Evolutionary conservation across 768 basidiomycete species (phyloP).

Genomic region (Russula lepida): DNA sequence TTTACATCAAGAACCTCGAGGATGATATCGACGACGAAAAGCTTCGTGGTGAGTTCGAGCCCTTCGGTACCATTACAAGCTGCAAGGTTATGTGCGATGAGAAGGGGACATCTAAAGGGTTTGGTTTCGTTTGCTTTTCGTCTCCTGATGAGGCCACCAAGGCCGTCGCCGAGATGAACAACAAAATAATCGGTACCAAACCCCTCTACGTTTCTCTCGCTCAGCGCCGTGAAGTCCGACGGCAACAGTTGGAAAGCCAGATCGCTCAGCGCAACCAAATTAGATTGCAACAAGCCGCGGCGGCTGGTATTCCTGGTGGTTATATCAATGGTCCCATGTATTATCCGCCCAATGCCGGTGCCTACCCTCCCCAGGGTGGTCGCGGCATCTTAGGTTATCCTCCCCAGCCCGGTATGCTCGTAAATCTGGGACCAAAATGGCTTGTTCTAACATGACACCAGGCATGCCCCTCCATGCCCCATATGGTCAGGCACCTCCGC

Average conservation of each 20-base stretch:
- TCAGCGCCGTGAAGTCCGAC: slow-evolving; percentile 94
- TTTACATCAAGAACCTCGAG: slow-evolving; percentile 99
- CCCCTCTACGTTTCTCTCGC: slow-evolving; percentile 98
- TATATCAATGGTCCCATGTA: slow-evolving; percentile 84
- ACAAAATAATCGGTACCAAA: slow-evolving; percentile 98
- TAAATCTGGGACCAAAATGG: not conserved
- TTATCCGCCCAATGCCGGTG: slow-evolving; percentile 69
- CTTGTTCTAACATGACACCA: slow-evolving; percentile 48
- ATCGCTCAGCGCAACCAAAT: slow-evolving; percentile 97
- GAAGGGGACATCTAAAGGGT: slow-evolving; percentile 86
- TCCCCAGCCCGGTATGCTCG: slow-evolving; percentile 67
- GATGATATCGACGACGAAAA: slow-evolving; percentile 98
- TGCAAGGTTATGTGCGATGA: slow-evolving; percentile 99
- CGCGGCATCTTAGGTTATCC: slow-evolving; percentile 74
- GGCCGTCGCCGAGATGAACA: slow-evolving; percentile 99
- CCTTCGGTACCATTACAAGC: slow-evolving; percentile 94
- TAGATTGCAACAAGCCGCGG: slow-evolving; percentile 91
- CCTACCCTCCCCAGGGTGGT: slow-evolving; percentile 71
- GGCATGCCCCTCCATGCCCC: slow-evolving; percentile 71
- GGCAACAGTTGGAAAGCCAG: slow-evolving; percentile 97
- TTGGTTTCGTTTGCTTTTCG: slow-evolving; percentile 98
- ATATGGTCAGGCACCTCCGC: slow-evolving; percentile 66
- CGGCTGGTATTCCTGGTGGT: slow-evolving; percentile 73
- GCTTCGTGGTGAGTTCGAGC: slow-evolving; percentile 91
- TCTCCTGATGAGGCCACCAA: slow-evolving; percentile 98